Conservation (phyloP, 768 basidiomycete species). For the Suillus fuscotomentosus region DNA sequence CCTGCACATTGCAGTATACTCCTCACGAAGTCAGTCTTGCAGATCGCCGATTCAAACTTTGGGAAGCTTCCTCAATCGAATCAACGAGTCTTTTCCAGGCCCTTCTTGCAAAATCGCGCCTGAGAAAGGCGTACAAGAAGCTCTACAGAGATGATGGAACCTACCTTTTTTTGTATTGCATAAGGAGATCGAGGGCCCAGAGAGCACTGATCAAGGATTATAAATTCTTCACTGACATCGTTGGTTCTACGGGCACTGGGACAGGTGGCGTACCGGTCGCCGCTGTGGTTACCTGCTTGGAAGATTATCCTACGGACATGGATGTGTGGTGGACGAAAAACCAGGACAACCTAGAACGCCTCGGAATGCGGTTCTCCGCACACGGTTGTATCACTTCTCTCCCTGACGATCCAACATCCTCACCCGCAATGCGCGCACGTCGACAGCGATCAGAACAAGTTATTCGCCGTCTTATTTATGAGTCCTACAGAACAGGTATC, state of each 20-base stretch:
- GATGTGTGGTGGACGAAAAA: conserved; percentile 36
- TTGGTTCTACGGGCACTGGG: not conserved
- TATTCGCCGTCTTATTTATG: not conserved
- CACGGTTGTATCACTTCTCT: conserved; percentile 34
- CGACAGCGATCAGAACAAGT: not conserved
- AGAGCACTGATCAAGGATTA: conserved; percentile 21
- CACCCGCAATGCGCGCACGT: not conserved
- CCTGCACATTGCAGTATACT: not conserved
- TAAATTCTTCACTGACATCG: conserved; percentile 23
- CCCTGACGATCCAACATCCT: conserved; percentile 15
- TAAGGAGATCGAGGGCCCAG: conserved; percentile 27
- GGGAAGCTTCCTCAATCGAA: not conserved
- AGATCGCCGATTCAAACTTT: not conserved
- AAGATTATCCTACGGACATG: conserved; percentile 31
- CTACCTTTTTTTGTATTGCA: conserved; percentile 30
- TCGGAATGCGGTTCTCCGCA: conserved; percentile 26
- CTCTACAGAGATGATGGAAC: conserved; percentile 28
- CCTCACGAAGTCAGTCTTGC: not conserved
- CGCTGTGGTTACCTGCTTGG: conserved; percentile 40
- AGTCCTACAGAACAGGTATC: not conserved
- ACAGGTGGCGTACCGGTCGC: conserved; percentile 30
- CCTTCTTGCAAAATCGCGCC: conserved; percentile 12
- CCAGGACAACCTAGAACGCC: conserved; percentile 12
- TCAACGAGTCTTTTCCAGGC: conserved; percentile 21
- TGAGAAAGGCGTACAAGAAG: conserved; percentile 15